A percentile compares a stretch with the other conserved stretches of the same genome.
These are phyloP conservation scores for Trichoderma asperellum DNA, from an alignment of 2,329 filamentous ascomycete species.

Conservation along the genomic window DNA sequence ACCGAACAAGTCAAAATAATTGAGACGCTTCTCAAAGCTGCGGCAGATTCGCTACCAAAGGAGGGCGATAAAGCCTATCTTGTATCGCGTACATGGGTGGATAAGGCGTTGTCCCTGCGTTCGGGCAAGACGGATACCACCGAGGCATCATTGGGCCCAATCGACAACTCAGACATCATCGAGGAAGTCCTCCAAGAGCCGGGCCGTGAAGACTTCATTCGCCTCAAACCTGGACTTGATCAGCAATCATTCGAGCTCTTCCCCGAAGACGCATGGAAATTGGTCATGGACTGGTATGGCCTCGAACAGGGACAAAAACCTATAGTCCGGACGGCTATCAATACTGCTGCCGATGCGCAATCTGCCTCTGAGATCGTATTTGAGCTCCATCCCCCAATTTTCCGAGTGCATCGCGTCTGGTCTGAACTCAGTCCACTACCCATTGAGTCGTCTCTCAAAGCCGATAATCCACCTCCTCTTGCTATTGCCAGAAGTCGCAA, in stretches of 20 bases:
- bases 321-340: constrained; percentile 76
- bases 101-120: constrained; percentile 69
- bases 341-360: constrained; percentile 66
- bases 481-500: constrained; percentile 72
- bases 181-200: constrained; percentile 60
- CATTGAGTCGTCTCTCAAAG: constrained; percentile 62
- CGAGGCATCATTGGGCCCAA: constrained; percentile 69
- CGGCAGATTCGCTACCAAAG: constrained; percentile 56
- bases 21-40: constrained; percentile 60
- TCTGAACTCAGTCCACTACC: constrained; percentile 60
- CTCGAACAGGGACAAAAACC: constrained; percentile 68
- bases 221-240: constrained; percentile 70
- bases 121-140: constrained; percentile 63
- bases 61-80: constrained; percentile 78
- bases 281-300: constrained; percentile 83
- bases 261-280: constrained; percentile 77
- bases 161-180: constrained; percentile 87
- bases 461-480: constrained; percentile 63
- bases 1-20: constrained; percentile 73
- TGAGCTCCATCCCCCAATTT: constrained; percentile 82
- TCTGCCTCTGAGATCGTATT: constrained; percentile 70
- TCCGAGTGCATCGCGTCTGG: constrained; percentile 81
- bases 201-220: constrained; percentile 64
- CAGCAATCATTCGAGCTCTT: constrained; percentile 77
- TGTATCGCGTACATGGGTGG: constrained; percentile 79